Evolutionary conservation across 305 asterid genomes (phyloP).

Genomic region (Plantago coronopus): DNA sequence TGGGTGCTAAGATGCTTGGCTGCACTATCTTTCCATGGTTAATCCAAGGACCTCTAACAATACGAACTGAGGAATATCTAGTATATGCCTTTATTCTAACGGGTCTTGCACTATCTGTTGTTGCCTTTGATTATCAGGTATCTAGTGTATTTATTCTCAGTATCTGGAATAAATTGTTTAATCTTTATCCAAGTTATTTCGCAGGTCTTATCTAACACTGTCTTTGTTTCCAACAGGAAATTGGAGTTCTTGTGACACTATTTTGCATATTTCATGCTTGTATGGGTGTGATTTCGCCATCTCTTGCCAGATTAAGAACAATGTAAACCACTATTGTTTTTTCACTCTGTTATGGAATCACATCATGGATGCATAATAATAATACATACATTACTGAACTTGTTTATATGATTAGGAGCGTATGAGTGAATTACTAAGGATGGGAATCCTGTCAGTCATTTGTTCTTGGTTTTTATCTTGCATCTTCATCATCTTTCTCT

Average conservation of each 20-base stretch:
- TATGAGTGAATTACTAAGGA: not conserved
- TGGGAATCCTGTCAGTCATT: not conserved
- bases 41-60: conserved; percentile 44
- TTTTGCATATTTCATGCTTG: conserved; percentile 76
- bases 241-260: conserved; percentile 59
- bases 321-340: conserved; percentile 39
- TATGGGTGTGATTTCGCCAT: conserved; percentile 67
- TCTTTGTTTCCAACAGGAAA: conserved; percentile 52
- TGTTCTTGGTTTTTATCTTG: not conserved
- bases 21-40: conserved; percentile 86
- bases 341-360: not conserved
- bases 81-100: conserved; percentile 44
- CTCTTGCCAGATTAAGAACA: conserved; percentile 88
- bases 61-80: conserved; percentile 71
- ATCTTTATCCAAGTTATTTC: conserved; percentile 10
- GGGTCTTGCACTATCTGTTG: conserved; percentile 57
- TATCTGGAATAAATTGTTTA: conserved; percentile 14
- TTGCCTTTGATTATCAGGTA: conserved; percentile 94
- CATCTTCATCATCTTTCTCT: conserved; percentile 10
- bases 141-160: not conserved
- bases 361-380: not conserved
- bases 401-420: not conserved
- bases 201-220: conserved; percentile 11
- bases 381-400: not conserved
- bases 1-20: conserved; percentile 93